phyloP scores from a whole-genome alignment of 352 stramenopile species.

The Globisporangium megalacanthum region DNA sequence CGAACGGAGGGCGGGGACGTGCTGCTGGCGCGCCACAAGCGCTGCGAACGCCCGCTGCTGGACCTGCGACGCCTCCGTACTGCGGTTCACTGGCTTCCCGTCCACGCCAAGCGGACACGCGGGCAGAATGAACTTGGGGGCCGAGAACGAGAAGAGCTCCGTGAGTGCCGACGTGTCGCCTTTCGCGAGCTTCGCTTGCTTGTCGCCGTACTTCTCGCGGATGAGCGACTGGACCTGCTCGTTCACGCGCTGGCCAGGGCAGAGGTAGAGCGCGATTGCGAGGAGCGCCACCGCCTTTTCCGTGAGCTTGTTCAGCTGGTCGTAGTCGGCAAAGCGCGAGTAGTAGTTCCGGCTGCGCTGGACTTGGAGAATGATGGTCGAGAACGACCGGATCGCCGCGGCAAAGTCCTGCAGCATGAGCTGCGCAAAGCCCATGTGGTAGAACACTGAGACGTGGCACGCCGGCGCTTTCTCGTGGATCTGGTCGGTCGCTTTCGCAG shows the following conservation, averaged over 20 bases:
- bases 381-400: slow-evolving; percentile 87
- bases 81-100: slow-evolving; percentile 50
- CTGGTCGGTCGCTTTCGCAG: slow-evolving; percentile 54
- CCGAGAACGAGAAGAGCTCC: slow-evolving; percentile 91
- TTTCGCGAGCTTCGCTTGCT: slow-evolving; percentile 83
- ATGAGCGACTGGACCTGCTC: slow-evolving; percentile 85
- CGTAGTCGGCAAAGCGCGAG: slow-evolving; percentile 87
- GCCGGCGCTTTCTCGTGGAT: slow-evolving; percentile 90
- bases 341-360: slow-evolving; percentile 90
- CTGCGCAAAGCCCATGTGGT: slow-evolving; percentile 97
- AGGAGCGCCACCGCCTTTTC: slow-evolving; percentile 95
- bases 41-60: slow-evolving; percentile 87
- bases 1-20: slow-evolving; percentile 88
- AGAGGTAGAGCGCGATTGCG: slow-evolving; percentile 87
- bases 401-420: slow-evolving; percentile 97
- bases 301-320: slow-evolving; percentile 94
- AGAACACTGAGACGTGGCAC: slow-evolving; percentile 94
- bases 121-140: slow-evolving; percentile 94
- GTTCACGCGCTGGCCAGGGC: slow-evolving; percentile 79
- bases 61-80: slow-evolving; percentile 56
- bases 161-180: slow-evolving; percentile 74
- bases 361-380: slow-evolving; percentile 86
- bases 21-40: slow-evolving; percentile 85
- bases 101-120: slow-evolving; percentile 45
- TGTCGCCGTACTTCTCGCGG: slow-evolving; percentile 93